Percentiles rank a stretch among this genome's conserved stretches.
phyloP scores from a whole-genome alignment of 495 filamentous ascomycete genomes.

The Penicillium roqueforti region DNA sequence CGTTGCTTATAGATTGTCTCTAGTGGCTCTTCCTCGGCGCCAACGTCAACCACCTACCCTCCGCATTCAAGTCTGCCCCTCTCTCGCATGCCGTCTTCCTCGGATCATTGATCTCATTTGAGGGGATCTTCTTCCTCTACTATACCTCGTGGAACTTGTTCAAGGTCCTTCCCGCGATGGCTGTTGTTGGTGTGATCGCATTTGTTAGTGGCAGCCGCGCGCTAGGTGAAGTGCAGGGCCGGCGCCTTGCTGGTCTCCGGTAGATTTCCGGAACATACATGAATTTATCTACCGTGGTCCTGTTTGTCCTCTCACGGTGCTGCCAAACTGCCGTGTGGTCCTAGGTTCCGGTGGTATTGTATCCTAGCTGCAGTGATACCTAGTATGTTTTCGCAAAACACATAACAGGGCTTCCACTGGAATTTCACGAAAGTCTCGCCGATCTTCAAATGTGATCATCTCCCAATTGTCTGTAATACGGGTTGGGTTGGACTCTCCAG shows the following conservation, averaged over 20 bases:
- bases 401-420: neutral
- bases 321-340: neutral
- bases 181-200: constrained; percentile 60
- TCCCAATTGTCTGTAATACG: neutral
- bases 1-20: constrained; percentile 12
- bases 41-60: constrained; percentile 74
- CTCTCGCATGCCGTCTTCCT: constrained; percentile 78
- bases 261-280: constrained; percentile 33
- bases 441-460: neutral
- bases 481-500: neutral
- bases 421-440: neutral
- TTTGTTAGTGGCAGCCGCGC: constrained; percentile 90
- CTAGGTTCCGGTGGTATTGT: constrained; percentile 8
- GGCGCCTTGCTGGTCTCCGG: constrained; percentile 75
- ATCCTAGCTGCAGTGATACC: constrained; percentile 25
- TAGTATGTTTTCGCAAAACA: constrained; percentile 8
- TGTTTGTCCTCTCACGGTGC: neutral
- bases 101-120: constrained; percentile 77
- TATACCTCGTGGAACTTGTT: constrained; percentile 93
- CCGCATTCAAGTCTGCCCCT: constrained; percentile 68
- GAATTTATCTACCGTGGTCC: neutral
- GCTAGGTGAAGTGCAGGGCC: constrained; percentile 84
- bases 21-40: constrained; percentile 80
- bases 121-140: constrained; percentile 92
- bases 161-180: constrained; percentile 73